Conservation (phyloP, 2,329 filamentous ascomycete genomes). For the Alternaria ethzedia region DNA sequence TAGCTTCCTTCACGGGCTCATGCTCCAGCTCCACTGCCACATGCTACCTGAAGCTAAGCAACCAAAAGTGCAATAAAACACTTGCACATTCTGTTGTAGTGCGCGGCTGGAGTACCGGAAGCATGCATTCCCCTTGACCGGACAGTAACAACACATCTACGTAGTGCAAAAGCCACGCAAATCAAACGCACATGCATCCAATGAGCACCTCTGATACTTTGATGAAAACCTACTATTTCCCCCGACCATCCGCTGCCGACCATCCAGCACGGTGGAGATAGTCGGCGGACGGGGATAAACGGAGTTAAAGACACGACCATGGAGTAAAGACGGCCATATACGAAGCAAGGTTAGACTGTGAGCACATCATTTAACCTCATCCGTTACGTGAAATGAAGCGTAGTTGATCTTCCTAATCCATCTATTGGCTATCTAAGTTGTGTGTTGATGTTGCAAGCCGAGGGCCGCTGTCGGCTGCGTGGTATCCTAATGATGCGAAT, state of each 20-base stretch:
- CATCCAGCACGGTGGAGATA: neutral
- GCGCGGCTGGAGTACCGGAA: rapidly evolving
- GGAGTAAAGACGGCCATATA: neutral
- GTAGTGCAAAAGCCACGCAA: neutral
- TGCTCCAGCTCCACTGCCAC: neutral
- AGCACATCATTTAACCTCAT: no score
- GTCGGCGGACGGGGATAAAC: neutral
- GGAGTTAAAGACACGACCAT: neutral
- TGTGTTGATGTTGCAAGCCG: neutral
- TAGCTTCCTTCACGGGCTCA: neutral
- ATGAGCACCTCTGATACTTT: neutral
- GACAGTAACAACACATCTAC: neutral
- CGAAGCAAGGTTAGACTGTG: neutral
- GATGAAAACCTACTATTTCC: neutral
- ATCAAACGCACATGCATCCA: neutral
- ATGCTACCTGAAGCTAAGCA: neutral
- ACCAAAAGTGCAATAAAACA: neutral
- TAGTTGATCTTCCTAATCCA: neutral
- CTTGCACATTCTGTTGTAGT: neutral
- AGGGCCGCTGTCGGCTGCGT: neutral
- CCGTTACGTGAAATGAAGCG: neutral
- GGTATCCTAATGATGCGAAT: constrained; percentile 5
- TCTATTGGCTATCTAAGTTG: neutral
- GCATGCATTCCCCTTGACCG: neutral
- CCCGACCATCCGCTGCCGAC: neutral